Base-by-base conservation (phyloP, 345 rosid genomes). In the Anacardium occidentale region DNA sequence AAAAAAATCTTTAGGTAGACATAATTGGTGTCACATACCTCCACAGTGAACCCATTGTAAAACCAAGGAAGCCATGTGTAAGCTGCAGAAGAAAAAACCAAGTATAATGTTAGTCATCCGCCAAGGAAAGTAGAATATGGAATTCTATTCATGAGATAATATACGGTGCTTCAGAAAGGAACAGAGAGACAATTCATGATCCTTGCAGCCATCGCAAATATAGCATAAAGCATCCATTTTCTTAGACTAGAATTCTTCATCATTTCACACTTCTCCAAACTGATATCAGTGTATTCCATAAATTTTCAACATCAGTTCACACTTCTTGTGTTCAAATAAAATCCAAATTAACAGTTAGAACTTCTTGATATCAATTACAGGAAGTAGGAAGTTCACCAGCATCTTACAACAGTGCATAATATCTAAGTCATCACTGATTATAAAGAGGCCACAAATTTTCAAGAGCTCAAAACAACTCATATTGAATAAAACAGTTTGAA, bases 51-150 rank as follows among this genome's bases (percentile, higher is more conserved):
- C 97, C 98, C 80, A 94, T 85, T 7, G 91, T 76, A 60, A 92
- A 89, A 64, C 98, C 98, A 65, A 90, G 84, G 63, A 92, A 56
- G 34, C 98, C 98, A 84, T 92, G 95, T 15, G 83, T 88, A 78
- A 94, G 87, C 98, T 94, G 90, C 78, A 58, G 55, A 18, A 70
- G 55, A 66, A 55, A 81, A 34, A 55, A 58, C 17, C 15, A 17
- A 53, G 32, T 3, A 40, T 9, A 29, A 58, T 59, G 47, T 7
- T 44, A 47, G 56, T 56, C 48, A 26, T 59, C 18, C 11, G 21
- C 7, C 3, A 0, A 25, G 24, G n/a, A 70, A 58, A 5, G 18
- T 6, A 58, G 11, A 69, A 59, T 4, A 58, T 22, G 22, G 32
- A 25, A 57, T 56, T 25, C 40, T 40, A 12, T 9, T 10, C 44